phyloP scores from a whole-genome alignment of 495 filamentous ascomycete species.

The Halenospora varia region DNA sequence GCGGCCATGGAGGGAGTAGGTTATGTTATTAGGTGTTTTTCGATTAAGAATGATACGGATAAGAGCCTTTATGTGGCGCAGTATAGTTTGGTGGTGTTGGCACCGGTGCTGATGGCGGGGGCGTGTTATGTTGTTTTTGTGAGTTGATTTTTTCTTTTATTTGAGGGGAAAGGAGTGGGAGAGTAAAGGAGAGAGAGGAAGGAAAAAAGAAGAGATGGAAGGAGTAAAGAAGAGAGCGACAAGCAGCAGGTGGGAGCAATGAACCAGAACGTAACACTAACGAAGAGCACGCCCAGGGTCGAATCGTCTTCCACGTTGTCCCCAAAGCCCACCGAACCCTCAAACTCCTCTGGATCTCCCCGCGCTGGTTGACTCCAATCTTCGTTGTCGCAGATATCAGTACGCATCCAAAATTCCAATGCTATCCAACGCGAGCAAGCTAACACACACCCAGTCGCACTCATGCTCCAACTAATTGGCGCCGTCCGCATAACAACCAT shows the following conservation, averaged over 20 bases:
- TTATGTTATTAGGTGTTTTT: slow-evolving; percentile 37
- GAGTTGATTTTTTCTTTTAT: neutral
- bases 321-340: slow-evolving; percentile 35
- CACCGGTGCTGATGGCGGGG: slow-evolving; percentile 34
- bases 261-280: neutral
- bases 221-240: too few species aligned
- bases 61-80: slow-evolving; percentile 31
- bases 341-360: slow-evolving; percentile 41
- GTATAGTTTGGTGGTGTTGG: slow-evolving; percentile 33
- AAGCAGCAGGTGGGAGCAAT: too few species aligned
- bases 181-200: neutral
- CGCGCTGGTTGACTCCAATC: slow-evolving; percentile 39
- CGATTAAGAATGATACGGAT: slow-evolving; percentile 28
- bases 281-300: slow-evolving; percentile 12
- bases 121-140: slow-evolving; percentile 36
- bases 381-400: slow-evolving; percentile 33
- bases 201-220: too few species aligned
- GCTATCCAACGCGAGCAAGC: neutral
- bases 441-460: slow-evolving; percentile 21
- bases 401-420: neutral
- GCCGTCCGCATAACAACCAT: slow-evolving; percentile 36
- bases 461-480: slow-evolving; percentile 32
- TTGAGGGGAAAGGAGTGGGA: neutral
- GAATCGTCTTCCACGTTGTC: slow-evolving; percentile 40
- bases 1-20: slow-evolving; percentile 43